Evolutionary conservation across 495 filamentous ascomycete genomes (phyloP).

Genomic region (Aspergillus kassunensis): DNA sequence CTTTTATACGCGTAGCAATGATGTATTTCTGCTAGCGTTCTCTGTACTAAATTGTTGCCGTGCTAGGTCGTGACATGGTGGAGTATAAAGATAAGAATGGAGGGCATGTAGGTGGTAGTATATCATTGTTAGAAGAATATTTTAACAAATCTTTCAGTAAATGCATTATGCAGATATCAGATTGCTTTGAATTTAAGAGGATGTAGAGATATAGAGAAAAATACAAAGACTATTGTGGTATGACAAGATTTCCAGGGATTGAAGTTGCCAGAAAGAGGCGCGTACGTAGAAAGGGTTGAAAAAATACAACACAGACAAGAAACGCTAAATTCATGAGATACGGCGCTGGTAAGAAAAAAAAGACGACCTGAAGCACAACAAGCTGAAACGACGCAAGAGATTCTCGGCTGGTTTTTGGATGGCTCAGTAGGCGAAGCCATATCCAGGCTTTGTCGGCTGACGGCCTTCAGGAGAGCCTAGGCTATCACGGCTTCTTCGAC

Average conservation of each 20-base stretch:
- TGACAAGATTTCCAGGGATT: not conserved
- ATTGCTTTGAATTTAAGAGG: not conserved
- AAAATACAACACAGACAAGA: slow-evolving; percentile 12
- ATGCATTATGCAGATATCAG: not conserved
- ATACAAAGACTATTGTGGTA: too few species aligned
- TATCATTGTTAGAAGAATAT: too few species aligned
- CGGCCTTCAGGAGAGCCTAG: slow-evolving; percentile 31
- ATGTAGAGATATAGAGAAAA: not conserved
- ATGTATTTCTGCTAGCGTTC: too few species aligned
- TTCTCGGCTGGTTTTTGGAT: too few species aligned
- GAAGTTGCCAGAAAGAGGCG: not conserved
- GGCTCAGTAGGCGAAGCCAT: slow-evolving; percentile 37
- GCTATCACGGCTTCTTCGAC: slow-evolving; percentile 24
- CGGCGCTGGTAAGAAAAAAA: slow-evolving; percentile 11
- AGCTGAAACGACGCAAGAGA: slow-evolving; percentile 7
- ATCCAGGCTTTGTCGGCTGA: slow-evolving; percentile 38
- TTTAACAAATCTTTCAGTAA: too few species aligned
- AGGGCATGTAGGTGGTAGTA: too few species aligned
- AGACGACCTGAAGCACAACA: slow-evolving; percentile 12
- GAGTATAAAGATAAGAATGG: too few species aligned
- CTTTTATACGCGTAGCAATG: too few species aligned
- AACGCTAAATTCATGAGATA: slow-evolving; percentile 22
- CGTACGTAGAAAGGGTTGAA: not conserved
- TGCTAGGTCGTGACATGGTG: too few species aligned
- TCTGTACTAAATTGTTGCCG: too few species aligned